Conservation (phyloP, 148 eudicot genomes). For the Chenopodium album region DNA sequence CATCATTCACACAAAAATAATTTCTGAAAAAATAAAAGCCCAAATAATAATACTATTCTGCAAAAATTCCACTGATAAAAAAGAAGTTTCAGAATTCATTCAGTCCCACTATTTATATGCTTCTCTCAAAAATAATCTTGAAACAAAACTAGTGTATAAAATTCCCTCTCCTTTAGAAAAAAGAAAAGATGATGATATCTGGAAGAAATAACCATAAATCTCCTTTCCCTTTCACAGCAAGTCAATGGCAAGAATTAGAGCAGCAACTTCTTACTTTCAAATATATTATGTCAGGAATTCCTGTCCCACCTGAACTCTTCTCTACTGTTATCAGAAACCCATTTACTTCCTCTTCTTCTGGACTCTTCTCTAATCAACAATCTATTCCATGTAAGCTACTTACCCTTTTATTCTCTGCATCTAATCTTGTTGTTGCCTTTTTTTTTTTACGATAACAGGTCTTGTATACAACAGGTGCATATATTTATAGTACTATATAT, state of each 20-base stretch:
- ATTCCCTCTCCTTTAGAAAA: not conserved
- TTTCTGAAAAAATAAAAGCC: too few relatives aligned
- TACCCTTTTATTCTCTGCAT: not conserved
- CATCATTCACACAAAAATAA: too few relatives aligned
- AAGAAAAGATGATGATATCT: slow-evolving; percentile 15
- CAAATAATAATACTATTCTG: not conserved
- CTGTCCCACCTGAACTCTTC: slow-evolving; percentile 42
- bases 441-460: too few relatives aligned
- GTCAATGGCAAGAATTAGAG: slow-evolving; percentile 46
- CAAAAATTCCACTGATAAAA: slow-evolving; percentile 14
- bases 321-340: slow-evolving; percentile 26
- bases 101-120: not conserved
- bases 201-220: slow-evolving; percentile 18
- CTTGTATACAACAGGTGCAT: not conserved
- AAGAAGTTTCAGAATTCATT: not conserved
- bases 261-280: slow-evolving; percentile 39
- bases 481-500: too few relatives aligned
- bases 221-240: slow-evolving; percentile 31
- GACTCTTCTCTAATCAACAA: slow-evolving; percentile 23
- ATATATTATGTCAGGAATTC: slow-evolving; percentile 39
- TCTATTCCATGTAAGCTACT: slow-evolving; percentile 19
- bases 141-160: too few relatives aligned
- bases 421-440: not conserved
- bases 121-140: too few relatives aligned
- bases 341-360: slow-evolving; percentile 12